These are phyloP conservation scores for Cercospora sesami DNA, from an alignment of 2,329 filamentous ascomycete species.

Conservation along the genomic window DNA sequence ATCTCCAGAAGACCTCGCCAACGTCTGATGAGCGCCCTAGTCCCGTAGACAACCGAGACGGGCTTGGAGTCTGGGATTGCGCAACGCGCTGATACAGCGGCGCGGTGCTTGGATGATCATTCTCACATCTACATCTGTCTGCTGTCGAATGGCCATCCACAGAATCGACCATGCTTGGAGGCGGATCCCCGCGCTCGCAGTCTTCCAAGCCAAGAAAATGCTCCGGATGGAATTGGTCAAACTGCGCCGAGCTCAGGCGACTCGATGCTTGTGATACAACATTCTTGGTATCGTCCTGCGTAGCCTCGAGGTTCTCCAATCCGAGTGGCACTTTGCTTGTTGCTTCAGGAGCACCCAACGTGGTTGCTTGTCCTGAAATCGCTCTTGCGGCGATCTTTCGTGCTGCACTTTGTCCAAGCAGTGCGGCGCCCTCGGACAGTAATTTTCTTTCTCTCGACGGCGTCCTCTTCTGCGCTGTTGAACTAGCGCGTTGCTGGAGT, in stretches of 20 bases:
- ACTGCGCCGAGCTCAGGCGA: slow-evolving; percentile 11
- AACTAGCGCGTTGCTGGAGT: neutral
- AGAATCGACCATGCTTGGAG: neutral
- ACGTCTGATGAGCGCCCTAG: slow-evolving; percentile 17
- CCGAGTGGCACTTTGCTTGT: neutral
- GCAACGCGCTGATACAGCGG: slow-evolving; percentile 21
- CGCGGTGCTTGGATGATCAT: neutral
- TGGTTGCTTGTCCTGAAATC: neutral
- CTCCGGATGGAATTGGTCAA: slow-evolving; percentile 11
- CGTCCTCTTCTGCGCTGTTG: neutral
- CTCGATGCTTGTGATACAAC: neutral
- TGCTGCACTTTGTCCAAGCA: neutral
- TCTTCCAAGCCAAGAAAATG: slow-evolving; percentile 9
- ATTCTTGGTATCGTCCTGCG: neutral
- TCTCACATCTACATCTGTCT: neutral
- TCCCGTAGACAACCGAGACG: slow-evolving; percentile 10
- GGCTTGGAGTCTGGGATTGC: slow-evolving; percentile 20
- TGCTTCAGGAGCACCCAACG: neutral
- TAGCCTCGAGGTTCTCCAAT: neutral
- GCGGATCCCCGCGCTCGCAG: slow-evolving; percentile 2
- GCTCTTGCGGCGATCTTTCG: slow-evolving; percentile 4
- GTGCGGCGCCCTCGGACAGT: neutral
- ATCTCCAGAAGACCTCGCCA: slow-evolving; percentile 24
- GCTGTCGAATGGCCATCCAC: neutral
- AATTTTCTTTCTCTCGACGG: neutral